Conservation (phyloP, 148 eudicot species). For the Nyssa sinensis region DNA sequence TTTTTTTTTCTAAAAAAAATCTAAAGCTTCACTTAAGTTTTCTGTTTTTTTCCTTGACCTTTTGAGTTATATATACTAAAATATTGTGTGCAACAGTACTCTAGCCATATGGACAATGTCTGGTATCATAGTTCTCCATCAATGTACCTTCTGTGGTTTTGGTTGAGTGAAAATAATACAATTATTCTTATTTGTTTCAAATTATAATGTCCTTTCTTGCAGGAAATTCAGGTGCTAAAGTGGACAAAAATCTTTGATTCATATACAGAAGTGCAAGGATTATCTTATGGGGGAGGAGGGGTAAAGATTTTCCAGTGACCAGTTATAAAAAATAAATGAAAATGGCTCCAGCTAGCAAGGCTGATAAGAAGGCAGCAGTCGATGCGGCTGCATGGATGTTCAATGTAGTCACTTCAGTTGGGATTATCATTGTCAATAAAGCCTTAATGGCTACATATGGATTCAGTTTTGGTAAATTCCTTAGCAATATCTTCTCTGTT, state of each 20-base stretch:
- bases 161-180: not conserved
- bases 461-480: slow-evolving; percentile 56
- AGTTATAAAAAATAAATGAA: slow-evolving; percentile 16
- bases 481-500: not conserved
- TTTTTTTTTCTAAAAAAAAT: too few species aligned
- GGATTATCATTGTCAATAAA: slow-evolving; percentile 69
- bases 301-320: slow-evolving; percentile 11
- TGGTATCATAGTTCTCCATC: not conserved
- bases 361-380: slow-evolving; percentile 64
- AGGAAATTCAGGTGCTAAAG: not conserved
- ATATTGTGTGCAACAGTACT: too few species aligned
- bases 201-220: not conserved
- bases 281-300: slow-evolving; percentile 6
- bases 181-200: too few species aligned
- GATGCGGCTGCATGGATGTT: slow-evolving; percentile 77
- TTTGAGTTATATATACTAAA: too few species aligned
- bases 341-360: slow-evolving; percentile 63
- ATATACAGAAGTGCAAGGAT: not conserved
- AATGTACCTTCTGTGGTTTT: not conserved
- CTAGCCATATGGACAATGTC: too few species aligned
- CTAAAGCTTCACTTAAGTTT: too few species aligned
- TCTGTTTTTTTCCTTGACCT: too few species aligned
- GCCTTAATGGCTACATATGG: slow-evolving; percentile 71
- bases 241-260: not conserved
- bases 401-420: slow-evolving; percentile 71